Percentiles rank a stretch among this genome's conserved stretches.
phyloP scores from a whole-genome alignment of 2,329 filamentous ascomycete species.

The Coleophoma eucalyptorum region DNA sequence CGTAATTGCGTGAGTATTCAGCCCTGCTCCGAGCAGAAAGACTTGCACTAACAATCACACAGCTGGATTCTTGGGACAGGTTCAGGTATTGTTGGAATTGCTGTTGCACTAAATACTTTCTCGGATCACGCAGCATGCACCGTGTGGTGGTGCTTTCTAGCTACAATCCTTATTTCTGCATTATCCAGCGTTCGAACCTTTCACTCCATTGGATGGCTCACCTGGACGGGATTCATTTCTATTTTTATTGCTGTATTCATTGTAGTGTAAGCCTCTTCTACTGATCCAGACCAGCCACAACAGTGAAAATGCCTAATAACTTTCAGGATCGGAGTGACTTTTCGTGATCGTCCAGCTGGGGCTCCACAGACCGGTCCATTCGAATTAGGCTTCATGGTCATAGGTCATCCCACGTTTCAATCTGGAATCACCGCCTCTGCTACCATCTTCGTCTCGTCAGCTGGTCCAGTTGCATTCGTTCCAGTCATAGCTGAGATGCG shows the following conservation, averaged over 20 bases:
- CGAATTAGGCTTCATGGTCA: conserved; percentile 54
- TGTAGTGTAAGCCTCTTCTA: conserved; percentile 14
- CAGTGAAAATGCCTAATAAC: no score
- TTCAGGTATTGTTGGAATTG: conserved; percentile 55
- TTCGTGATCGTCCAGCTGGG: conserved; percentile 52
- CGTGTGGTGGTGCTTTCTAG: conserved; percentile 51
- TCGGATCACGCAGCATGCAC: conserved; percentile 55
- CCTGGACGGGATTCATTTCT: conserved; percentile 55
- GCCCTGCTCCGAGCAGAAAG: no score
- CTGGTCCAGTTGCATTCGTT: conserved; percentile 58
- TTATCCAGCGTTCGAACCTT: conserved; percentile 53
- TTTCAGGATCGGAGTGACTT: conserved; percentile 50
- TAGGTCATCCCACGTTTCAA: conserved; percentile 53
- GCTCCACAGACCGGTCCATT: conserved; percentile 55
- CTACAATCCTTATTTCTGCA: conserved; percentile 42
- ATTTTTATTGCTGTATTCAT: conserved; percentile 56
- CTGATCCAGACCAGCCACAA: neutral
- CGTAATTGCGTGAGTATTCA: conserved; percentile 46
- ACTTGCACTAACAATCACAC: no score
- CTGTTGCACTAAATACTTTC: conserved; percentile 55
- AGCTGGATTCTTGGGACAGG: conserved; percentile 43
- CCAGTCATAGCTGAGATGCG: conserved; percentile 65
- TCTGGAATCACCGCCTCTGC: conserved; percentile 53
- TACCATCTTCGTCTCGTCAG: conserved; percentile 57
- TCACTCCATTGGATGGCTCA: conserved; percentile 57